Conservation (phyloP, 805 yeast genomes). For the Candida koratica region DNA sequence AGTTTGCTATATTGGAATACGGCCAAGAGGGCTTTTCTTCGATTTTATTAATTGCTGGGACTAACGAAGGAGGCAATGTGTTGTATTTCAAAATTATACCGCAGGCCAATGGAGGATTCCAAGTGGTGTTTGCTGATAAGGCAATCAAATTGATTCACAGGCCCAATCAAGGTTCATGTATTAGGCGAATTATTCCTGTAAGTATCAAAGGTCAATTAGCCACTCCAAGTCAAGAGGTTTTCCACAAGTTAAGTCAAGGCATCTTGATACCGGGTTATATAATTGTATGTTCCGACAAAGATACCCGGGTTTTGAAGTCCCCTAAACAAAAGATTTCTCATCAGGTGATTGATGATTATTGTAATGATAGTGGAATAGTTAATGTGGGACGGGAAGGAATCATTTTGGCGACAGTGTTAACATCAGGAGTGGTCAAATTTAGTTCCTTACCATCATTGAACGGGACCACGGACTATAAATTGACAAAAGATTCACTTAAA, state of each 20-base stretch:
- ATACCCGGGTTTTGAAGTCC: constrained; percentile 58
- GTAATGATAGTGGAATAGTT: constrained; percentile 50
- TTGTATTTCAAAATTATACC: constrained; percentile 65
- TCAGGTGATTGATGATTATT: constrained; percentile 50
- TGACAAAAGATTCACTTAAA: constrained; percentile 28
- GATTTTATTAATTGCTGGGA: constrained; percentile 72
- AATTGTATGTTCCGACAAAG: constrained; percentile 51
- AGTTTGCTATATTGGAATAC: constrained; percentile 68
- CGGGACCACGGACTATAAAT: constrained; percentile 48
- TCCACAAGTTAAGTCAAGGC: constrained; percentile 60
- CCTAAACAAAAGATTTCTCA: constrained; percentile 63
- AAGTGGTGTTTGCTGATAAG: constrained; percentile 48
- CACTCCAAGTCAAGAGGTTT: constrained; percentile 54
- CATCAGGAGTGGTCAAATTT: constrained; percentile 45
- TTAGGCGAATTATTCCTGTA: constrained; percentile 55
- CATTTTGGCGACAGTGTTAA: constrained; percentile 42
- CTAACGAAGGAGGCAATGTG: constrained; percentile 66
- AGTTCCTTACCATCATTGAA: constrained; percentile 59
- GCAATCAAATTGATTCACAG: constrained; percentile 35
- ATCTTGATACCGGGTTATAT: constrained; percentile 58
- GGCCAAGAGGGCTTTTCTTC: constrained; percentile 69
- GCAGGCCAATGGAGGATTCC: constrained; percentile 54
- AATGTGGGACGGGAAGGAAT: constrained; percentile 41
- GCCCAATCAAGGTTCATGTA: constrained; percentile 46
- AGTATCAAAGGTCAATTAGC: constrained; percentile 62